Evolutionary conservation across 768 basidiomycete species (phyloP), one percentile per base, ranked within the genome.

Genomic region (Lactarius psammicola): DNA sequence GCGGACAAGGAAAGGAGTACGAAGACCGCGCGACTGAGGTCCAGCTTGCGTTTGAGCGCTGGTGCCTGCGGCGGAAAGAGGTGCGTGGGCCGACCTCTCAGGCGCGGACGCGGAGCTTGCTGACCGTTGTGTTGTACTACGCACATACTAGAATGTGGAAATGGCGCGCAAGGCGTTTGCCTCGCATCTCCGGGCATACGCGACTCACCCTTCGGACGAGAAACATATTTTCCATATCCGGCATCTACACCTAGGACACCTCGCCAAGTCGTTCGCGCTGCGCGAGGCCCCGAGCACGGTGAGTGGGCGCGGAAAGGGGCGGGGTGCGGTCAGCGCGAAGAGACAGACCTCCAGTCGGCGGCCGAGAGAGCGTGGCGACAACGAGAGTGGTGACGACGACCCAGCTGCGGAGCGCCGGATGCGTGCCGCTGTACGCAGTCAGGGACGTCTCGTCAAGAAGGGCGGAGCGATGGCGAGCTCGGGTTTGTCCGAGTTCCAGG

Each of bases 211-310:
- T 0, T 84, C 90, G 18, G 87, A 88, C 66, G 97, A 98, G 76
- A 99, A 98, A 73, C 88, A 94, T 69, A 92, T 98, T 60, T 99
- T 99, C 80, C 95, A 98, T 76, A 87, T 98, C 65, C 90, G 90
- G 18, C 86, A 96, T 74, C 82, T 98, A 10, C 97, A 99, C 74
- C 83, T 97, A 53, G 97, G 97, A 1, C 97, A 99, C 79, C 77
- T 94, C 55, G 94, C 95, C 18, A 95, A 96, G 76, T 86, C 94
- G 1, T 96, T 96, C 72, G 92, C 91, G 1, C 80, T 95, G 68
- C 89, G 94, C 34, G 94, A 95, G 33, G 89, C 94, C 10, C 94
- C 94, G 0, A 79, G 73, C 30, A 72, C 72, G 2, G 72, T 83
- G n/a, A 72, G 71, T 33, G 68, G 67, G 0, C 64, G 71, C 44